phyloP scores from a whole-genome alignment of 805 yeast genomes.

The Suhomyces vadensis region DNA sequence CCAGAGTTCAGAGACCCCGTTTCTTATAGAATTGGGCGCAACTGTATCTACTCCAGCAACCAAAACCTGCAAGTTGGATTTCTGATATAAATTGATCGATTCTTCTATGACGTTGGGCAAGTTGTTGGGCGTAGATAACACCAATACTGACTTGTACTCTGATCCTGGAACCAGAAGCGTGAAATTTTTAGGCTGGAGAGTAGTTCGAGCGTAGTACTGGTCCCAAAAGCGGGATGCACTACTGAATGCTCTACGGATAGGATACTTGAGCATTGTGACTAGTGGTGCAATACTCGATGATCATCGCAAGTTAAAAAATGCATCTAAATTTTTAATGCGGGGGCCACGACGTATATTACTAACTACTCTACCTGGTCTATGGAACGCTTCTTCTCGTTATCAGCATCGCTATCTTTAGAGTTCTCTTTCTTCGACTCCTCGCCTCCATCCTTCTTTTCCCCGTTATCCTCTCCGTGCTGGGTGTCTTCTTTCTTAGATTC shows the following conservation, averaged over 20 bases:
- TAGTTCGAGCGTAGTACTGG: conserved; percentile 7
- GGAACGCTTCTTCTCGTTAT: conserved; percentile 17
- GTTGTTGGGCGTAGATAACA: conserved; percentile 39
- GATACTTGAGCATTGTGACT: neutral
- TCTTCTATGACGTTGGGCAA: conserved; percentile 32
- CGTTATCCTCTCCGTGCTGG: conserved; percentile 4
- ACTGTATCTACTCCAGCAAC: conserved; percentile 45
- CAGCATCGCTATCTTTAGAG: neutral
- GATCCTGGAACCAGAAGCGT: conserved; percentile 10
- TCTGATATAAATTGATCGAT: conserved; percentile 27
- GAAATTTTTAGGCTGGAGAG: conserved; percentile 10
- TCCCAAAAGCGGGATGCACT: neutral
- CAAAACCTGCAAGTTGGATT: conserved; percentile 30
- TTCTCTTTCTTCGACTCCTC: conserved; percentile 1
- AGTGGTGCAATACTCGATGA: neutral
- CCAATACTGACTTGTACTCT: conserved; percentile 29
- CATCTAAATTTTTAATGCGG: conserved; percentile 2
- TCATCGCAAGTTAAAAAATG: conserved; percentile 2
- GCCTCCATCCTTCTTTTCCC: conserved; percentile 8
- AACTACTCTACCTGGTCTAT: conserved; percentile 21
- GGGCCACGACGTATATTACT: neutral
- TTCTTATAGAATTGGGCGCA: conserved; percentile 30
- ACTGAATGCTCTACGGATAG: conserved; percentile 4
- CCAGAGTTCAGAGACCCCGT: conserved; percentile 45
- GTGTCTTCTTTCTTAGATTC: conserved; percentile 9